phyloP scores from a whole-genome alignment of 257 asterid species.

The Hygrophila difformis region DNA sequence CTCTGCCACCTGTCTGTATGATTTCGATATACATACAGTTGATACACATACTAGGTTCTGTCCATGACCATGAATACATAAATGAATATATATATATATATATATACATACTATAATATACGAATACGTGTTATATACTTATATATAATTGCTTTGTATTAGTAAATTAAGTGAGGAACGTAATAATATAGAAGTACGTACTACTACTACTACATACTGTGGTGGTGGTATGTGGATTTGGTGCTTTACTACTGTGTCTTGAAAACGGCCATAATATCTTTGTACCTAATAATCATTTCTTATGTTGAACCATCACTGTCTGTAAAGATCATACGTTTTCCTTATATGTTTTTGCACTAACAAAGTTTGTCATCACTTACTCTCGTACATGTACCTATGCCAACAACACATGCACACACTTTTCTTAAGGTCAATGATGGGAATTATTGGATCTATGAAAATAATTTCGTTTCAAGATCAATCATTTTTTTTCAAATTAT shows the following conservation, averaged over 20 bases:
- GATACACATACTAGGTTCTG: not conserved
- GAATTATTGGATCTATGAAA: too few relatives aligned
- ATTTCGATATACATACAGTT: conserved; percentile 7
- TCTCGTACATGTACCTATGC: too few relatives aligned
- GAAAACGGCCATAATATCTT: conserved; percentile 9
- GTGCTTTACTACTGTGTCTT: not conserved
- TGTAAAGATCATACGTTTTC: not conserved
- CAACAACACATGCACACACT: too few relatives aligned
- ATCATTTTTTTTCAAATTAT: too few relatives aligned
- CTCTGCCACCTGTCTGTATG: conserved; percentile 67
- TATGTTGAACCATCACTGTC: conserved; percentile 19
- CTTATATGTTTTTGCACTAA: not conserved
- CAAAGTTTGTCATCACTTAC: too few relatives aligned
- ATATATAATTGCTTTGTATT: not conserved
- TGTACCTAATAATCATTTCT: conserved; percentile 16
- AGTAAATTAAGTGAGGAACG: not conserved
- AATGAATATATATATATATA: too few relatives aligned
- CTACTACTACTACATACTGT: too few relatives aligned
- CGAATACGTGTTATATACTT: too few relatives aligned
- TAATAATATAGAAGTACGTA: too few relatives aligned
- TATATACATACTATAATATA: not conserved
- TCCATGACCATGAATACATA: too few relatives aligned
- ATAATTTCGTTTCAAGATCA: too few relatives aligned
- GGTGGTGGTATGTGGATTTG: not conserved
- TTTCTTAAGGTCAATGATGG: too few relatives aligned